Base-by-base conservation (phyloP, 495 filamentous ascomycete species). In the Tuber magnatum region DNA sequence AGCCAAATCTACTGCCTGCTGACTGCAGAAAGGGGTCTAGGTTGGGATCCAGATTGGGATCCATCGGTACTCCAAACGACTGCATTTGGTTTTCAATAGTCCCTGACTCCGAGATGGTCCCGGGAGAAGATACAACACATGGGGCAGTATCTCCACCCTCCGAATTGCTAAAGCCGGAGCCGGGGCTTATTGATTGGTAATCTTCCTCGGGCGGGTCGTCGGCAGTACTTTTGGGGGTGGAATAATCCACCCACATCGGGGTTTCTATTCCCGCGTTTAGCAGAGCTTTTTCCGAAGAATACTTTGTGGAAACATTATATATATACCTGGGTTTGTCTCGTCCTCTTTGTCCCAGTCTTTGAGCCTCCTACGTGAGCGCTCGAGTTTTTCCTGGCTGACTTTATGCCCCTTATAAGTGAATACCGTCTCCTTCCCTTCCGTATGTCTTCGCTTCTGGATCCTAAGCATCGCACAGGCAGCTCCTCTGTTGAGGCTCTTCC, bases 401-500 rank as follows among this genome's bases (percentile, higher is more conserved):
- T 22, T 69, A 42, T 28, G 42, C 2, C 73, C 73, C n/a, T 77
- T 75, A 44, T 51, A 61, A 28, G 12, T 75, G 56, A 77, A 77
- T 42, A 4, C 18, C 9, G 73, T 77, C 42, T 8, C 39, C 56
- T 77, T 77, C 2, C 39, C 41, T 38, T 61, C 48, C 18, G 28
- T 68, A 40, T 51, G 48, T 14, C 72, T 32, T 24, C 40, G 69
- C 14, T 74, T 51, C 43, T 56, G 61, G 20, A 75, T 75, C 35
- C 18, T 41, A 14, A 76, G n/a, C 44, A 76, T 76, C 14, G 65
- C 71, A 38, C 68, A 76, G 28, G 61, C 43, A 22, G 71, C 73
- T 43, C 39, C 38, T 48, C 68, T 74, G 38, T 74, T 74, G 65
- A 76, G 72, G 39, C 73, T 74, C 48, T 71, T 76, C 46, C 61